Conservation (phyloP, 768 basidiomycete genomes). For the Lentinula sp. region DNA sequence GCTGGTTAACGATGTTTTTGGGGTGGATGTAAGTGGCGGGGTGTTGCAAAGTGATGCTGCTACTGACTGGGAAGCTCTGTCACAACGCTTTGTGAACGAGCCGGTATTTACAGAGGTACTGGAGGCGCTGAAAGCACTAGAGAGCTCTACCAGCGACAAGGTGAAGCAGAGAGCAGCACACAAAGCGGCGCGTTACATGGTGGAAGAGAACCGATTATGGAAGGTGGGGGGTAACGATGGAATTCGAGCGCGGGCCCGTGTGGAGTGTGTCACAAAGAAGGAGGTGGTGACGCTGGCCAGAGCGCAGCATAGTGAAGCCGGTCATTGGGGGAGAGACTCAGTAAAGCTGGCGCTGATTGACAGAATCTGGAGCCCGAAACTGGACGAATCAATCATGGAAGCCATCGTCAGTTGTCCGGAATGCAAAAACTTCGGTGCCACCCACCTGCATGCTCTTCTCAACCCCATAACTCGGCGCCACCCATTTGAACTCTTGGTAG, state of each 20-base stretch:
- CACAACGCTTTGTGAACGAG: neutral
- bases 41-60: neutral
- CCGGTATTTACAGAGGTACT: constrained; percentile 1
- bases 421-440: constrained; percentile 6
- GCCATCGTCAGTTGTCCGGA: constrained; percentile 16
- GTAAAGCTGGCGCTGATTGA: too few species aligned
- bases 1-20: neutral
- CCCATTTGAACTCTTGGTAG: constrained; percentile 11
- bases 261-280: constrained; percentile 2
- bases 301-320: neutral
- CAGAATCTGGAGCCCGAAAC: neutral
- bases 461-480: constrained; percentile 20
- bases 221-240: constrained; percentile 1
- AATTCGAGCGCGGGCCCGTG: neutral
- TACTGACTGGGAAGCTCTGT: neutral
- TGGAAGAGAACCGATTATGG: constrained; percentile 18
- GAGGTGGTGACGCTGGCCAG: constrained; percentile 12
- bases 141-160: neutral
- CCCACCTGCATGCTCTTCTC: constrained; percentile 18
- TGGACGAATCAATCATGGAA: constrained; percentile 15
- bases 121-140: neutral
- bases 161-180: constrained; percentile 11
- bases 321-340: constrained; percentile 5
- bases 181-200: constrained; percentile 13
- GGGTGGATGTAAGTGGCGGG: neutral